Base-by-base conservation (phyloP, 2,329 filamentous ascomycete species). In the Leptographium lundbergii region DNA sequence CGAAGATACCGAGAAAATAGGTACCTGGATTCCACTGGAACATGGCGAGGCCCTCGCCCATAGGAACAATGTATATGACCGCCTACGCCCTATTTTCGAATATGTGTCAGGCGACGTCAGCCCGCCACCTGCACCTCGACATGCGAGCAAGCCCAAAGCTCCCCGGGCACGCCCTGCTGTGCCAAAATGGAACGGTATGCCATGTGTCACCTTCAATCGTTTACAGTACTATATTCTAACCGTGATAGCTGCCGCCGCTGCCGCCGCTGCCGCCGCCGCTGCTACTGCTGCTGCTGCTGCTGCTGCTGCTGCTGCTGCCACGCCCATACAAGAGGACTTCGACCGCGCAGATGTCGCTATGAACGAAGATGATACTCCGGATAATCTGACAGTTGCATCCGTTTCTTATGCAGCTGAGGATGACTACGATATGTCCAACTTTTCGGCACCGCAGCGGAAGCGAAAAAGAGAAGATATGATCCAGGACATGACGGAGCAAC, bases 11-110 rank as follows among this genome's bases (percentile, higher is more conserved):
- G 47, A 50, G 25, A 60, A 13, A 50, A 6, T 63, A 91, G 89
- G 94, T 68, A 99, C 94, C 56, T 99, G 94, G 91, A 94, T 99
- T 56, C 94, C 94, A 9, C 81, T 99, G 9, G 80, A 85, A 17
- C 84, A 89, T 63, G 94, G 91, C 59, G 84, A 91, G 65, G 75
- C 82, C 62, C 84, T 99, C 39, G 94, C 94, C 42, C 85, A 88
- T 65, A 87, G 91, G 65, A 96, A 97, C 71, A 88, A 88, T 63
- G 81, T 96, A 57, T 85, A 91, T 65, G 87, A 95, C 50, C 89
- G 90, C 67, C 78, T 99, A 62, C 80, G 81, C 56, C 86, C 86
- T 57, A 96, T 99, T 64, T 95, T 99, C 73, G 89, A 96, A 71
- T 99, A 85, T 69, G 81, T 87, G 0, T 83, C 91, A 0, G 91